Evolutionary conservation across 306 rosid genomes (phyloP).

Genomic region (Abrus precatorius): DNA sequence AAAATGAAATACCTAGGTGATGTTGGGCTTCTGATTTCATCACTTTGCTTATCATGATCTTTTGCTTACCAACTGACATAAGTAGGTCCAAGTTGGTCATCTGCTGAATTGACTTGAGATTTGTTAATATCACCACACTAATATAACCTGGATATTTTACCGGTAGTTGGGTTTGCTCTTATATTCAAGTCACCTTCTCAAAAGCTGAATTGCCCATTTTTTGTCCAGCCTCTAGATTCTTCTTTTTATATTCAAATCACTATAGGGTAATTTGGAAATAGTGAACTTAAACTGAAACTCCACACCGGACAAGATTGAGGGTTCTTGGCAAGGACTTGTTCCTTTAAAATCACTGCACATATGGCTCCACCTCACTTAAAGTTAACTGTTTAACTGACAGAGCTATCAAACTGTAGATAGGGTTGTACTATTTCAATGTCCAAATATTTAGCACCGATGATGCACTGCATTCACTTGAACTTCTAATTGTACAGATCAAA

Average conservation of each 20-base stretch:
- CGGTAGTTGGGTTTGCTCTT: not conserved
- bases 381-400: conserved; percentile 4
- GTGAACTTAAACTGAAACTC: conserved; percentile 19
- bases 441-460: not conserved
- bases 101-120: conserved; percentile 3
- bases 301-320: not conserved
- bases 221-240: not conserved
- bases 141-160: not conserved
- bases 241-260: not conserved
- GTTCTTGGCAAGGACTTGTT: conserved; percentile 15
- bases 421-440: not conserved
- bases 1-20: conserved; percentile 18
- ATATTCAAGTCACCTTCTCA: not conserved
- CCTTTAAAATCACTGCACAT: not conserved
- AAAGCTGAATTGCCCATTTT: not conserved
- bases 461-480: conserved; percentile 6
- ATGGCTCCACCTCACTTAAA: not conserved
- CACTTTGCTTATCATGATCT: conserved; percentile 5
- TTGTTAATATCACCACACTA: not conserved
- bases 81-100: not conserved
- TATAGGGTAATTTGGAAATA: conserved; percentile 27
- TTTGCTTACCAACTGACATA: not conserved
- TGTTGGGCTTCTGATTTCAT: conserved; percentile 22
- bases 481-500: conserved; percentile 13
- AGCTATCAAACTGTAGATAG: conserved; percentile 22